Conservation (phyloP, 2,329 filamentous ascomycete species). For the Paecilomyces dactylethromorphus region DNA sequence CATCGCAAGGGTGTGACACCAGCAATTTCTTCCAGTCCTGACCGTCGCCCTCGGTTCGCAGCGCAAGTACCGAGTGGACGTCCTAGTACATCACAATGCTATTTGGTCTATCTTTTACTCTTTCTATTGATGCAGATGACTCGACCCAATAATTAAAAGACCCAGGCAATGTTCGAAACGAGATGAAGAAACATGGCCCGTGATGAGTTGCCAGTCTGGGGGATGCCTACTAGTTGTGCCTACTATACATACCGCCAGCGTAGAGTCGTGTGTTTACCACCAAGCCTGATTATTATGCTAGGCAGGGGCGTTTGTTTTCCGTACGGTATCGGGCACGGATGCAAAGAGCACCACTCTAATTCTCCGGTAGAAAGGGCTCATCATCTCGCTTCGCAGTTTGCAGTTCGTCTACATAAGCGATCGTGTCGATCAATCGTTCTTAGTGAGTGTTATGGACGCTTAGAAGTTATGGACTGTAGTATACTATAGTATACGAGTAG, state of each 20-base stretch:
- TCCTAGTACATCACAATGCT: no score
- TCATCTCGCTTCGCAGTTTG: not conserved
- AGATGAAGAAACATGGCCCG: not conserved
- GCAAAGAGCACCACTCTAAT: not conserved
- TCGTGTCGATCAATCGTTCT: not conserved
- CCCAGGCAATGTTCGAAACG: not conserved
- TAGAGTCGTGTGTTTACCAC: not conserved
- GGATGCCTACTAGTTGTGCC: not conserved
- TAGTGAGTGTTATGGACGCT: not conserved
- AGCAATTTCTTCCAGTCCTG: not conserved
- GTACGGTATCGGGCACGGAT: not conserved
- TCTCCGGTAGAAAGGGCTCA: not conserved
- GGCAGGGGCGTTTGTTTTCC: not conserved
- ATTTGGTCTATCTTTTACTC: no score
- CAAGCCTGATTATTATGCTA: not conserved
- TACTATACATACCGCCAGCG: not conserved
- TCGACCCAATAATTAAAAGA: not conserved
- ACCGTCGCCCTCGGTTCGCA: not conserved
- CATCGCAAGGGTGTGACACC: not conserved
- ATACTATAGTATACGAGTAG: no score
- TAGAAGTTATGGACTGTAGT: no score
- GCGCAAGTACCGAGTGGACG: not conserved
- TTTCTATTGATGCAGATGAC: not conserved
- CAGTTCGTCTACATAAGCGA: no score
- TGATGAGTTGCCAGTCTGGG: not conserved